Percentiles rank a stretch among this genome's conserved stretches.
Evolutionary conservation across 2,329 filamentous ascomycete genomes (phyloP).

Genomic region (Xylaria sp.): DNA sequence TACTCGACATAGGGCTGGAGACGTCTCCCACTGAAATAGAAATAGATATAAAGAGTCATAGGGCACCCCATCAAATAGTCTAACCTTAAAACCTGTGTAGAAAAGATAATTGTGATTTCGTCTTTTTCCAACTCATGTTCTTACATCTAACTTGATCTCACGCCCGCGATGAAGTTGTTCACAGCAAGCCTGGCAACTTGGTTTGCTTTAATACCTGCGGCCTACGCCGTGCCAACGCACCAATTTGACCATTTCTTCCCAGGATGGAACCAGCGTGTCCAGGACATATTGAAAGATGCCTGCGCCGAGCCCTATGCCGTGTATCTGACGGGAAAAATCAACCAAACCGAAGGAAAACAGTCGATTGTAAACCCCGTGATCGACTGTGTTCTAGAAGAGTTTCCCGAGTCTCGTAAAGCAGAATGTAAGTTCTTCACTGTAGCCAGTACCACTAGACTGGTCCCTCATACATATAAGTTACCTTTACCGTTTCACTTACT

Average conservation of each 20-base stretch:
- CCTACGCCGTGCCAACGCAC: slow-evolving; percentile 28
- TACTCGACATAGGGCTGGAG: neutral
- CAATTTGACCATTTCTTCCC: slow-evolving; percentile 37
- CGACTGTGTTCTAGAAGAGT: slow-evolving; percentile 36
- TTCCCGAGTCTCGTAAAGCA: slow-evolving; percentile 39
- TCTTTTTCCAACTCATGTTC: neutral
- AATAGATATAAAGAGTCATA: slow-evolving; percentile 14
- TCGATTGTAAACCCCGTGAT: slow-evolving; percentile 36
- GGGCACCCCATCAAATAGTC: neutral
- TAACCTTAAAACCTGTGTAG: neutral
- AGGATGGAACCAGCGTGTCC: slow-evolving; percentile 33
- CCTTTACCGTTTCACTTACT: neutral
- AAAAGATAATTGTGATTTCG: neutral
- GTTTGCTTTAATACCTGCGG: slow-evolving; percentile 8
- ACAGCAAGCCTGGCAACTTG: slow-evolving; percentile 28
- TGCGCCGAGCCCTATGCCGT: slow-evolving; percentile 31
- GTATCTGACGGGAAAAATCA: slow-evolving; percentile 33
- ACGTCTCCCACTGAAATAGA: neutral
- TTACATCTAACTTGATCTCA: neutral
- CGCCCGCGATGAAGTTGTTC: slow-evolving; percentile 29
- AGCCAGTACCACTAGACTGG: too few species aligned
- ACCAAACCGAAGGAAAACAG: slow-evolving; percentile 14
- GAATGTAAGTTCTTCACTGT: slow-evolving; percentile 33
- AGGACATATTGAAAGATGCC: slow-evolving; percentile 29
- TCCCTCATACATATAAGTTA: neutral